These are phyloP conservation scores for Prunella vulgaris DNA, from an alignment of 257 asterid genomes.

Conservation along the genomic window DNA sequence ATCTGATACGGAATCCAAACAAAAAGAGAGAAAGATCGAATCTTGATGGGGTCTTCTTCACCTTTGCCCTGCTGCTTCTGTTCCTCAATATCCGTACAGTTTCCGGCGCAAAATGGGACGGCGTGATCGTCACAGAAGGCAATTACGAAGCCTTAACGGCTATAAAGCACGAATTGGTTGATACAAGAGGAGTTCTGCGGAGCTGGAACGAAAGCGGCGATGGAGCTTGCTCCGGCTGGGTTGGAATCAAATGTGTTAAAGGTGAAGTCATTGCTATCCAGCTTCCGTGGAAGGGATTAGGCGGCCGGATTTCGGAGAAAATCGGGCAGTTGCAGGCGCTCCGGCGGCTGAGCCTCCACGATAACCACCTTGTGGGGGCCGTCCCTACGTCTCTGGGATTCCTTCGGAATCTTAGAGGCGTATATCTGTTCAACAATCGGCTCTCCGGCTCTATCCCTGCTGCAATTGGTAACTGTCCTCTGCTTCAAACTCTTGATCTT, in stretches of 20 bases:
- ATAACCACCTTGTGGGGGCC: conserved; percentile 61
- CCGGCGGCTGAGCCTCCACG: conserved; percentile 78
- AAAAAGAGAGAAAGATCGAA: conserved; percentile 13
- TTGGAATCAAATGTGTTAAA: conserved; percentile 69
- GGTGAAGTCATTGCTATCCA: conserved; percentile 65
- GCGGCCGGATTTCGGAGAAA: conserved; percentile 70
- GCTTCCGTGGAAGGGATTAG: conserved; percentile 66
- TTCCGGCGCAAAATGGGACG: conserved; percentile 37
- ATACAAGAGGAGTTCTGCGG: conserved; percentile 42
- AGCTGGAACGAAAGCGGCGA: conserved; percentile 65
- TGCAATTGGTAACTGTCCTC: conserved; percentile 49
- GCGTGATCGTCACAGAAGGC: conserved; percentile 37
- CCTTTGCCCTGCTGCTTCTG: conserved; percentile 22
- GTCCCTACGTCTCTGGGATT: conserved; percentile 57
- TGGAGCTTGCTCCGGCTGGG: conserved; percentile 78
- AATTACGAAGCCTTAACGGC: conserved; percentile 48
- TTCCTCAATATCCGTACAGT: conserved; percentile 19
- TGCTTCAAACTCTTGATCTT: conserved; percentile 73
- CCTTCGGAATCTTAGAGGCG: conserved; percentile 69
- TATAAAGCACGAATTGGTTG: conserved; percentile 38
- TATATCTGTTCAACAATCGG: conserved; percentile 76
- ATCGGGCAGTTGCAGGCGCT: conserved; percentile 72
- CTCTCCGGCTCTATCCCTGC: conserved; percentile 75
- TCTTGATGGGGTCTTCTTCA: background rate
- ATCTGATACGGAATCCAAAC: too few relatives aligned